Percentiles rank a stretch among this genome's conserved stretches.
Evolutionary conservation across 1,284 basidiomycete genomes (phyloP).

Genomic region (Fomitopsis pinicola): DNA sequence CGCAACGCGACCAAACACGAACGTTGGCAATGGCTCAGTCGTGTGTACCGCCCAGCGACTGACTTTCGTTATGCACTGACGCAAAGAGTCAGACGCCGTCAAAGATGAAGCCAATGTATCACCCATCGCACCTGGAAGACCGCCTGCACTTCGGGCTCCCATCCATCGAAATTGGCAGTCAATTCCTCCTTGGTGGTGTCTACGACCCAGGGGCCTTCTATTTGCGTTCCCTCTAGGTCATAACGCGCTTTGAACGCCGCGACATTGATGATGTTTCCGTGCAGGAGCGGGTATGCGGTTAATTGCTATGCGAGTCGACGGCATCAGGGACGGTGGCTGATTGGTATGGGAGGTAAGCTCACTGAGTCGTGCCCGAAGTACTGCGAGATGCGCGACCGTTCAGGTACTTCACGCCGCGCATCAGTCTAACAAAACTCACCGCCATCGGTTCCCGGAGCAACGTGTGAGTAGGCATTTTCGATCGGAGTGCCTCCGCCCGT

Average conservation of each 20-base stretch:
- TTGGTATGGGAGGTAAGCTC: not conserved
- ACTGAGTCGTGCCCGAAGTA: conserved; percentile 40
- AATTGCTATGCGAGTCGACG: conserved; percentile 30
- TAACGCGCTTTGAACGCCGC: conserved; percentile 32
- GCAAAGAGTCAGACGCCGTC: not conserved
- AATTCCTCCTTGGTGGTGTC: conserved; percentile 25
- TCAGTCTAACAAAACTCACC: conserved; percentile 24
- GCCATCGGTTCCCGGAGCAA: conserved; percentile 29
- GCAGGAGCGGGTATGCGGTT: conserved; percentile 40
- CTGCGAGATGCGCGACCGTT: conserved; percentile 21
- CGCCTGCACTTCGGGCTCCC: conserved; percentile 38
- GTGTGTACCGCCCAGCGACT: conserved; percentile 49
- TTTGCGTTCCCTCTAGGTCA: conserved; percentile 30
- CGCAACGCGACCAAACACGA: conserved; percentile 35
- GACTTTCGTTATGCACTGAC: conserved; percentile 16
- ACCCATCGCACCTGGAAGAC: conserved; percentile 33
- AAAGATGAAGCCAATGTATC: not conserved
- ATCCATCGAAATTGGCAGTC: conserved; percentile 30
- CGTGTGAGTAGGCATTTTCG: conserved; percentile 30
- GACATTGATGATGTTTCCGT: conserved; percentile 38
- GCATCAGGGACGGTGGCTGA: not conserved
- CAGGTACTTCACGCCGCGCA: not conserved
- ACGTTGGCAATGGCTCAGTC: conserved; percentile 35
- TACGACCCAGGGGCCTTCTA: conserved; percentile 34
- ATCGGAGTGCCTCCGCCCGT: conserved; percentile 29